Base-by-base conservation (phyloP, 495 filamentous ascomycete species). In the Haplographium delicatum region DNA sequence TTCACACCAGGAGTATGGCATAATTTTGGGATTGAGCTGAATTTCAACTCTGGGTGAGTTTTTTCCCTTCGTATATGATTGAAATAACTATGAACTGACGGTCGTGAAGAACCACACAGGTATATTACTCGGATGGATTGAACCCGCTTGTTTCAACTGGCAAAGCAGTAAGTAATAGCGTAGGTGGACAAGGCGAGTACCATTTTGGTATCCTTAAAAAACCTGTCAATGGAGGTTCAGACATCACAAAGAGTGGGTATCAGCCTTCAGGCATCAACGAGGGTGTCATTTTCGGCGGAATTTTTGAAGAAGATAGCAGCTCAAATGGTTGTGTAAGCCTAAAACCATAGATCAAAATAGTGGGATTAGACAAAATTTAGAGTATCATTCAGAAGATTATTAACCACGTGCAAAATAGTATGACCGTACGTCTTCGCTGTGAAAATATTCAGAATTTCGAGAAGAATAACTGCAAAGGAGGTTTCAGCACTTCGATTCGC, bases 161-260 rank as follows among this genome's bases (percentile, higher is more conserved):
- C 2, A 42, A 58, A 20, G 61, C 59, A 4, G 26, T 65, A 2
- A 18, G 52, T 24, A 76, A 76, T 41, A 62, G 72, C 27, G 54
- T 70, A 15, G 68, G 64, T 18, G 69, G 71, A 2, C 69, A 70
- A 50, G 72, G 72, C 13, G 68, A 72, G 46, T 72, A 70, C 34
- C 71, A 76, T 54, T 67, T 76, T 43, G 71, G 72, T 20, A 56
- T 72, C 1, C 53, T 75, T 20, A 73, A 76, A 51, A 71, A 73
- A 45, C 64, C 63, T 1, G 64, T 60, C 11, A 60, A 59, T 10
- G 53, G 61, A 10, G 33, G 33, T 1, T 63, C 49, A 11, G 66
- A 74, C 50, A 62, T 68, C 25, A 64, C 67, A 24, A 60, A 67
- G 40, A 57, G 65, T 37, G 71, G 71, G 4, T 65, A 65, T 38